Conservation (phyloP, 2,329 filamentous ascomycete genomes). For the Dactylellina leptospora region DNA sequence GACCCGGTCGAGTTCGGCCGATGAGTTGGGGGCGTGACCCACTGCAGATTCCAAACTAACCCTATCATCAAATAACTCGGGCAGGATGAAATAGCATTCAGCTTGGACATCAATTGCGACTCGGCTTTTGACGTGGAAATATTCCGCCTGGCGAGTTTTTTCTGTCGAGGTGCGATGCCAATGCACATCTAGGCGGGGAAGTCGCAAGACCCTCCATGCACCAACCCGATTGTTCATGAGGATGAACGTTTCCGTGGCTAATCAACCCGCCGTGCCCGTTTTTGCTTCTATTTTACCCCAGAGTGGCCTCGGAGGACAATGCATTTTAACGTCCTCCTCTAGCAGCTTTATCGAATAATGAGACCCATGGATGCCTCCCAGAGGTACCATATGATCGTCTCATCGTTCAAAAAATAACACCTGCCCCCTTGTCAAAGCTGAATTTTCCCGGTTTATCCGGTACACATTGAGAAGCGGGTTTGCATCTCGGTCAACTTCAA, state of each 20-base stretch:
- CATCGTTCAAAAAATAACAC: constrained; percentile 39
- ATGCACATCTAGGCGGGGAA: constrained; percentile 43
- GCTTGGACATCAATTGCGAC: constrained; percentile 19
- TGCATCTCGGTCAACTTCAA: constrained; percentile 48
- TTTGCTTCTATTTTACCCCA: constrained; percentile 45
- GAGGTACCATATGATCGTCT: constrained; percentile 40
- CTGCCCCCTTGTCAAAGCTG: constrained; percentile 46
- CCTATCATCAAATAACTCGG: constrained; percentile 35
- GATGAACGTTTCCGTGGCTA: constrained; percentile 21
- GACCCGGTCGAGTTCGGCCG: constrained; percentile 34
- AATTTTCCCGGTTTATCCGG: constrained; percentile 53
- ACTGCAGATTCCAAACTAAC: constrained; percentile 36
- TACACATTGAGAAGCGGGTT: constrained; percentile 38
- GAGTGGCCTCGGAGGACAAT: constrained; percentile 10
- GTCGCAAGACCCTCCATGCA: constrained; percentile 17
- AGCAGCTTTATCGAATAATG: constrained; percentile 43
- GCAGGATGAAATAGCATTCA: constrained; percentile 19
- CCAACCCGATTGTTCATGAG: constrained; percentile 21
- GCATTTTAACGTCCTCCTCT: constrained; percentile 15
- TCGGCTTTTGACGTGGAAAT: constrained; percentile 38
- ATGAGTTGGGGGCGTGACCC: constrained; percentile 45
- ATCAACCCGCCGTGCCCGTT: constrained; percentile 33
- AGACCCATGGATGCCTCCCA: constrained; percentile 46
- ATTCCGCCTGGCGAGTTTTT: constrained; percentile 33
- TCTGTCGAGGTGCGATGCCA: constrained; percentile 15